Conservation (phyloP, 495 filamentous ascomycete species). For the Aspergillus biplanus region DNA sequence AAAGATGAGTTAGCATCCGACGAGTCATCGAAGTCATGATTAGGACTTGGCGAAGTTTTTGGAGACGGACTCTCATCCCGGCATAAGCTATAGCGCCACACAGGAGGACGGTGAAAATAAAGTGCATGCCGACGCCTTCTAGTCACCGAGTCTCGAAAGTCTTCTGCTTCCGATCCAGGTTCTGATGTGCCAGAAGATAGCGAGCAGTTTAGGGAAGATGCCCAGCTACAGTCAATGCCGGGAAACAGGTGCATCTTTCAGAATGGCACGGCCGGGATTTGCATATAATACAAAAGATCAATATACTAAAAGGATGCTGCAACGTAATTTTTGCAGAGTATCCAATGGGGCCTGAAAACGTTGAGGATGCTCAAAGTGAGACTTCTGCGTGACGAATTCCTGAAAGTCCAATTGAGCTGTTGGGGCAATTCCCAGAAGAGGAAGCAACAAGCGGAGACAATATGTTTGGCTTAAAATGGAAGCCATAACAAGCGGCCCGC, state of each 20-base stretch:
- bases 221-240: background rate
- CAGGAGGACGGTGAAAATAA: constrained; percentile 37
- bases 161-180: constrained; percentile 7
- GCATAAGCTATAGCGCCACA: constrained; percentile 26
- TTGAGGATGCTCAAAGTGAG: too few species aligned
- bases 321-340: background rate
- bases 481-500: too few species aligned
- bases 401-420: too few species aligned
- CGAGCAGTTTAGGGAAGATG: constrained; percentile 7
- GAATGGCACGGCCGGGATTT: background rate
- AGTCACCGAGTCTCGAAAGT: constrained; percentile 24
- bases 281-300: background rate
- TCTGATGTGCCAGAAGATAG: background rate
- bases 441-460: too few species aligned
- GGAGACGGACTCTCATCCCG: constrained; percentile 16
- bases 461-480: too few species aligned
- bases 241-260: constrained; percentile 5
- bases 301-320: background rate
- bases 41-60: constrained; percentile 14
- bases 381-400: too few species aligned
- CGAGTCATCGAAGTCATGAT: background rate
- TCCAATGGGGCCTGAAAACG: too few species aligned
- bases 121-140: constrained; percentile 34
- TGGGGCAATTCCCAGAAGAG: too few species aligned
- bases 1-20: background rate